Evolutionary conservation across 345 rosid genomes (phyloP), one percentile per base, ranked within the genome.

Genomic region (Eutrema yunnanense): DNA sequence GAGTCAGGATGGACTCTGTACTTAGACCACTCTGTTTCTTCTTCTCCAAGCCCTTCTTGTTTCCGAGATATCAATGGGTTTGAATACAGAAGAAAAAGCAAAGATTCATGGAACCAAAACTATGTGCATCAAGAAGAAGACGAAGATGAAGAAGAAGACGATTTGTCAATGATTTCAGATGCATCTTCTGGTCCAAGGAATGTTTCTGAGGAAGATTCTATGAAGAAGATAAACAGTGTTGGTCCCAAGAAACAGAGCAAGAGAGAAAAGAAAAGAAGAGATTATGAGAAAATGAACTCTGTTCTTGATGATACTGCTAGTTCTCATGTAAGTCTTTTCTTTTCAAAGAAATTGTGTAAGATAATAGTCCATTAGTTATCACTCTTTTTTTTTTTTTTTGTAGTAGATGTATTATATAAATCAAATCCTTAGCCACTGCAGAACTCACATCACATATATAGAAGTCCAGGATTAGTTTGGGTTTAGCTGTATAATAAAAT

Each of bases 1-100:
- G 97, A 94, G 70, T 94, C 99, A 26, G 99, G 99, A n/a, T 94
- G 99, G 99, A 94, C 99, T 77, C 69, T 87, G 1, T 94, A 94
- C 84, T 80, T 94, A 13, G 97, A 91, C 61, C 96, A 91, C 5
- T 88, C 97, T 43, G 77, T 66, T 73, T 76, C 73, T 65, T 47
- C 67, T 47, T 80, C 83, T 50, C 63, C 82, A 9, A 72, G 63
- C 38, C 71, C 79, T 42, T 66, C 88, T 34, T 60, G 62, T 42
- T 65, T 26, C 2, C 55, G 46, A 76, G 44, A 69, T 26, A 64
- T 19, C 13, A 75, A 13, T 38, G 56, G 49, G 49, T 73, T 65
- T 56, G 79, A 46, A n/a, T 53, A 47, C 9, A 68, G 69, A 67
- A 55, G 62, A 40, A 60, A 62, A 59, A 69, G 72, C 37, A 67